These are phyloP conservation scores for Solanum hybrid DNA, from an alignment of 305 asterid genomes.

Conservation along the genomic window DNA sequence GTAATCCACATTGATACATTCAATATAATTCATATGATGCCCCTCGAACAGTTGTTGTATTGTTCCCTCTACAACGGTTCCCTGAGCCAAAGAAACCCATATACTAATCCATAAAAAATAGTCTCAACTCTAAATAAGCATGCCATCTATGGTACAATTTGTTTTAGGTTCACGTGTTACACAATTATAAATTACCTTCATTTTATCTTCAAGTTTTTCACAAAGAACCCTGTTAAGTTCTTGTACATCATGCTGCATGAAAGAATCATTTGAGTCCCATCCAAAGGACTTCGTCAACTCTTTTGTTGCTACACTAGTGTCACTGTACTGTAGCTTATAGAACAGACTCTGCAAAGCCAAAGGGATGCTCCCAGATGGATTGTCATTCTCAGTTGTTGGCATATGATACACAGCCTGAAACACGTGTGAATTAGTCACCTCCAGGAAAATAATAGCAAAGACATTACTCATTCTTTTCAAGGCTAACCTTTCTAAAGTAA, in stretches of 20 bases:
- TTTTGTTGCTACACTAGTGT: conserved; percentile 86
- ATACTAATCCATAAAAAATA: neutral
- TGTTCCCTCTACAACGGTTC: conserved; percentile 90
- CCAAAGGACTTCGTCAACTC: conserved; percentile 97
- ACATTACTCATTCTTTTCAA: conserved; percentile 10
- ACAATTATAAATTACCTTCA: conserved; percentile 49
- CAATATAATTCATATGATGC: conserved; percentile 94
- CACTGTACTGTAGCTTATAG: conserved; percentile 80
- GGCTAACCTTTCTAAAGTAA: conserved; percentile 74
- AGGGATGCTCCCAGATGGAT: conserved; percentile 91
- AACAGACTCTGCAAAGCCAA: conserved; percentile 90
- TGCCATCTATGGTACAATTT: neutral
- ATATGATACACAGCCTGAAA: conserved; percentile 94
- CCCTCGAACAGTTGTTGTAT: conserved; percentile 90
- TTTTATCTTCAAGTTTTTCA: conserved; percentile 91
- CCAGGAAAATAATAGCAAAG: conserved; percentile 13
- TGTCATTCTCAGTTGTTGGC: conserved; percentile 93
- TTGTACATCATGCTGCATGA: conserved; percentile 96
- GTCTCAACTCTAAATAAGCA: neutral
- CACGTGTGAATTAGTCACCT: neutral
- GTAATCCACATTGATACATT: conserved; percentile 83
- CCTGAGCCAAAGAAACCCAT: conserved; percentile 40
- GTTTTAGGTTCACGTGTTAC: neutral
- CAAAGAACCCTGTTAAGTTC: conserved; percentile 87
- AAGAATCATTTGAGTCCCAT: conserved; percentile 93